Conservation (phyloP, 345 rosid species). For the Bretschneidera sinensis region DNA sequence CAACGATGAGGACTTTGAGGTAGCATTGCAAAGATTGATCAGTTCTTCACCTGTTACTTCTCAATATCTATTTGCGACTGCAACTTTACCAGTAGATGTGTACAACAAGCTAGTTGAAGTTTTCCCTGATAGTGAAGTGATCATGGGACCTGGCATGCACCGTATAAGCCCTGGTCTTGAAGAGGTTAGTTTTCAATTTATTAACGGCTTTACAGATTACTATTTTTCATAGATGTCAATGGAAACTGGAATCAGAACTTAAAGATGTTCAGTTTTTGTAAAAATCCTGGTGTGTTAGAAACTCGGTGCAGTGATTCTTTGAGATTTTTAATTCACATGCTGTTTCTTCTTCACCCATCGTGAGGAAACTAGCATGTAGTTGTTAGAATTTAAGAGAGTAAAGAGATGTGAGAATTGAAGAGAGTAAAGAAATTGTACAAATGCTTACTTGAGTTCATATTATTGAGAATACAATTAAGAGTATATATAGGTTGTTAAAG, state of each 20-base stretch:
- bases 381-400: no score
- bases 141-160: constrained; percentile 93
- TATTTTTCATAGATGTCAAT: not conserved
- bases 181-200: constrained; percentile 54
- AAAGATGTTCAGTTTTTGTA: not conserved
- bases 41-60: constrained; percentile 59
- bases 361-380: no score
- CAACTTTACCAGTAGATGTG: constrained; percentile 79
- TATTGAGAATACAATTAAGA: no score
- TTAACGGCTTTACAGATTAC: not conserved
- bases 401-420: no score
- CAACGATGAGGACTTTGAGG: constrained; percentile 78
- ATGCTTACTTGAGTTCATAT: no score
- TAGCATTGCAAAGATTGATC: constrained; percentile 63
- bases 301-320: not conserved
- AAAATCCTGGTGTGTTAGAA: not conserved
- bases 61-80: constrained; percentile 89
- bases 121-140: constrained; percentile 78
- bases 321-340: not conserved
- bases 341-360: not conserved
- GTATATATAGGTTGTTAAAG: no score
- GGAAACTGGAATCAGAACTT: not conserved
- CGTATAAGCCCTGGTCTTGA: constrained; percentile 76
- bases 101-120: constrained; percentile 80
- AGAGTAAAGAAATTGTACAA: no score